Evolutionary conservation across 2,329 filamentous ascomycete species (phyloP), one percentile per base, ranked within the genome.

Genomic region (Claviceps quebecensis): DNA sequence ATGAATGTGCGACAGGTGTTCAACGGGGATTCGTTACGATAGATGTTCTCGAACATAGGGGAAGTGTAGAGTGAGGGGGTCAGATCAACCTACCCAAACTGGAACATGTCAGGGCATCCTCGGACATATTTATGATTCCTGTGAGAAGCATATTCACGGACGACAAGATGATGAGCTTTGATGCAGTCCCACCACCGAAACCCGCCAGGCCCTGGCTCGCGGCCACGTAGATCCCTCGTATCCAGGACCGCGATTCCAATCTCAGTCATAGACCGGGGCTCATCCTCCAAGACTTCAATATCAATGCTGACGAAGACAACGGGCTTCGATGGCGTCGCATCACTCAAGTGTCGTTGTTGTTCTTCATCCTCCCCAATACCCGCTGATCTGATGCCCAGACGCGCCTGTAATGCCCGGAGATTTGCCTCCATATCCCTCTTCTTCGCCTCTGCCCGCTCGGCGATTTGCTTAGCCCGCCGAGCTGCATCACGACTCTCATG

Each of bases 181-280:
- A 96, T 84, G 48, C 74, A 66, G 0, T 69, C 59, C 56, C 79
- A 77, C 89, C 90, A 96, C 39, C 80, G 73, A 41, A 69, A 59
- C 3, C 82, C 87, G 26, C 71, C 66, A 2, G 69, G 59, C 0
- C 86, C 86, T 2, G 86, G 85, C 0, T 77, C 60, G 0, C 81
- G 55, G 7, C 65, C 68, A 1, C 67, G 59, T 22, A 88, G 62
- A 39, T 76, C 65, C 4, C 65, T 58, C 1, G 85, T 89, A 63
- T 97, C 89, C 0, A 97, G 72, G 2, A 83, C 82, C 1, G 87
- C 83, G 41, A 98, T 72, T 1, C 93, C 93, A 40, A 98, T 74
- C 65, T 98, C 93, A 0, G 90, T 95, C 53, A 97, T 76, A 13
- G 78, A 71, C 37, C 74, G 70, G 13, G 80, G 77, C 45, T 78